Conservation (phyloP, 495 filamentous ascomycete genomes). For the Neurospora sp. region DNA sequence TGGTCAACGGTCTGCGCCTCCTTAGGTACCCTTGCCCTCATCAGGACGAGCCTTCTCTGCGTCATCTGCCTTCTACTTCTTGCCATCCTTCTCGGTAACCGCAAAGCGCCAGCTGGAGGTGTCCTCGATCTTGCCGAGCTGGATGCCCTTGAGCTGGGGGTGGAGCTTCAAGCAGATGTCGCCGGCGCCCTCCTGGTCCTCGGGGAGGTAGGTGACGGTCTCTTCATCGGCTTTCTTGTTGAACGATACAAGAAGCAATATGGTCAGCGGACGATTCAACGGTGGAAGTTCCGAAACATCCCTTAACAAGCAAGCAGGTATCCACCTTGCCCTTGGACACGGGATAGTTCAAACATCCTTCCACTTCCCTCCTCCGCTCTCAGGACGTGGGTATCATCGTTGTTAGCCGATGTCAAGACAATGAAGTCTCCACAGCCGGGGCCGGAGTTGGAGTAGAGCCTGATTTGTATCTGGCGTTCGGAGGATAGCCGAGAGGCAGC, state of each 20-base stretch:
- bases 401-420: too few species aligned
- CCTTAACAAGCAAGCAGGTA: too few species aligned
- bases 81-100: constrained; percentile 41
- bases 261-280: too few species aligned
- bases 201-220: constrained; percentile 54
- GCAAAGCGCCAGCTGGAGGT: constrained; percentile 59
- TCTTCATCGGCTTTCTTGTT: constrained; percentile 29
- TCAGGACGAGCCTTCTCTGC: background rate
- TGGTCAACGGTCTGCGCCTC: background rate
- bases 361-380: too few species aligned
- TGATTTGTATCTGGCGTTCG: too few species aligned
- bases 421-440: too few species aligned
- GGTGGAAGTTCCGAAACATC: too few species aligned
- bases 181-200: constrained; percentile 53
- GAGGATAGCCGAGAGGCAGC: too few species aligned
- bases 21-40: background rate
- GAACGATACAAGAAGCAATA: background rate
- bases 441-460: too few species aligned
- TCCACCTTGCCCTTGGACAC: too few species aligned
- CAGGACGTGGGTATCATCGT: too few species aligned
- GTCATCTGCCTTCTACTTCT: constrained; percentile 17
- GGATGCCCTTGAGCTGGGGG: constrained; percentile 71
- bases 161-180: constrained; percentile 59
- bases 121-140: constrained; percentile 68
- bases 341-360: too few species aligned